Evolutionary conservation across 345 rosid genomes (phyloP).

Genomic region (Rhizophora apiculata): DNA sequence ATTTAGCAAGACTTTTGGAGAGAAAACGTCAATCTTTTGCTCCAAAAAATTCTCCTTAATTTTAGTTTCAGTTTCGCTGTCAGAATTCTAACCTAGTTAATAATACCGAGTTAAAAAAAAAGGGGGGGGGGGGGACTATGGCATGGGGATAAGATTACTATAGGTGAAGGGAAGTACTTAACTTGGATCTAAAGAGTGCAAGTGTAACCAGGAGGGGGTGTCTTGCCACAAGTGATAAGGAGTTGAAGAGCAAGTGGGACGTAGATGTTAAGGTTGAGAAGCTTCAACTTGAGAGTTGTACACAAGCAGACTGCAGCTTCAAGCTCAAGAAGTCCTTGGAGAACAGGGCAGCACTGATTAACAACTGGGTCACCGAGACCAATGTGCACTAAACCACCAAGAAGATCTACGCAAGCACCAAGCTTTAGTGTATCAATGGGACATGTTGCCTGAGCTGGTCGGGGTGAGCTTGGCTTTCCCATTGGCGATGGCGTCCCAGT

Average conservation of each 20-base stretch:
- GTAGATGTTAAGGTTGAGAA: conserved; percentile 71
- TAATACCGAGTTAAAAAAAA: no score
- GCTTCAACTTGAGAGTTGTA: conserved; percentile 83
- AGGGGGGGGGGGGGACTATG: background rate
- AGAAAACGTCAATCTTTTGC: no score
- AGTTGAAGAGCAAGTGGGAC: conserved; percentile 96
- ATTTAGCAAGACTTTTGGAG: no score
- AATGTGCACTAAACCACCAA: conserved; percentile 82
- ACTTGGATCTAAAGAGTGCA: conserved; percentile 60
- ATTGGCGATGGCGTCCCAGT: conserved; percentile 8
- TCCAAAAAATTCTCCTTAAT: no score
- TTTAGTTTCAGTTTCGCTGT: no score
- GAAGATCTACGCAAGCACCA: conserved; percentile 88
- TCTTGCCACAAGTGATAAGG: conserved; percentile 87
- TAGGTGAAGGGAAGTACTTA: conserved; percentile 2
- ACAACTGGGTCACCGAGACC: conserved; percentile 71
- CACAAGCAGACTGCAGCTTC: conserved; percentile 94
- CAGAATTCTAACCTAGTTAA: no score
- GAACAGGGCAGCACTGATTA: conserved; percentile 81
- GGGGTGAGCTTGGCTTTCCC: conserved; percentile 35
- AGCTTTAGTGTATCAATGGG: conserved; percentile 77
- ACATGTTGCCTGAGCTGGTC: conserved; percentile 50
- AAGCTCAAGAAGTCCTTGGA: conserved; percentile 65
- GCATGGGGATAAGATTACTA: background rate
- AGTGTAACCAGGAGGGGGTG: conserved; percentile 95